A percentile compares a stretch with the other conserved stretches of the same genome.
Evolutionary conservation across 2,329 filamentous ascomycete genomes (phyloP).

Genomic region (Ploettnerulaceae sp.): DNA sequence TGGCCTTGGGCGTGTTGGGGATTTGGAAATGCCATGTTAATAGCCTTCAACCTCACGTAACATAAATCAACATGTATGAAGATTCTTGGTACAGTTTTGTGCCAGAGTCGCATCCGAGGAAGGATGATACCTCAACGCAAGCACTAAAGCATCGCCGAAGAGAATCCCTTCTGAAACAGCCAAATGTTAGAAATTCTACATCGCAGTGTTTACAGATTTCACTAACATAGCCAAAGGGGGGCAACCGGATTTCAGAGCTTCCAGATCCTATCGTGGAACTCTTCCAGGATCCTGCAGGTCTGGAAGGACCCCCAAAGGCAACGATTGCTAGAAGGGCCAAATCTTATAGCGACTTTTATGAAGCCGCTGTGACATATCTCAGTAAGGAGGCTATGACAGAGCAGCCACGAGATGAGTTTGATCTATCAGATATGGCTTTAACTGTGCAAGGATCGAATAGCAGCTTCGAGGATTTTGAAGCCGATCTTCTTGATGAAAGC

Average conservation of each 20-base stretch:
- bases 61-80: slow-evolving; percentile 61
- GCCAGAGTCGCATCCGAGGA: slow-evolving; percentile 53
- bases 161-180: slow-evolving; percentile 64
- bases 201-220: background rate
- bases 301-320: slow-evolving; percentile 60
- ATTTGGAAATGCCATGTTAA: no score
- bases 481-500: slow-evolving; percentile 71
- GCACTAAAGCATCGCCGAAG: slow-evolving; percentile 56
- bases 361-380: slow-evolving; percentile 53
- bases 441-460: background rate
- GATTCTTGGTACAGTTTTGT: slow-evolving; percentile 81
- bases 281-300: slow-evolving; percentile 51
- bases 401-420: slow-evolving; percentile 17
- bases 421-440: slow-evolving; percentile 14
- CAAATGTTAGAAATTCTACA: slow-evolving; percentile 46
- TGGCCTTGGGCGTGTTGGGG: no score
- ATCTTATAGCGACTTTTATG: slow-evolving; percentile 75
- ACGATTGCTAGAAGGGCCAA: slow-evolving; percentile 61
- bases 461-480: slow-evolving; percentile 51
- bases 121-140: slow-evolving; percentile 41
- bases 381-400: slow-evolving; percentile 43
- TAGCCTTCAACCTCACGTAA: background rate
- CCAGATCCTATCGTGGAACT: slow-evolving; percentile 53
- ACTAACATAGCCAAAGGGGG: slow-evolving; percentile 41
- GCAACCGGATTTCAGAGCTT: slow-evolving; percentile 47